These are phyloP conservation scores for Glycine tomentella DNA, from an alignment of 306 rosid genomes.

Conservation along the genomic window DNA sequence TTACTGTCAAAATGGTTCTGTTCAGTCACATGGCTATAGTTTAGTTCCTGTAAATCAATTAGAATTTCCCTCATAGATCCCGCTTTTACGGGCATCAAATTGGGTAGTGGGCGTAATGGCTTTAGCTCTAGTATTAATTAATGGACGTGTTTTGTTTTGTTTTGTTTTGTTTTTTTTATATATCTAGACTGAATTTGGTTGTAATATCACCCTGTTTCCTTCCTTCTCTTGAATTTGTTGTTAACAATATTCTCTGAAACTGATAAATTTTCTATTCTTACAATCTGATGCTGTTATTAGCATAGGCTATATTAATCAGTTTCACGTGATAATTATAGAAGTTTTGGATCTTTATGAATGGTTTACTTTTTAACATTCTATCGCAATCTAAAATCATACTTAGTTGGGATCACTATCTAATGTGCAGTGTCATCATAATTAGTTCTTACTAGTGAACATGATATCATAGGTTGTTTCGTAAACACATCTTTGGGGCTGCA, in stretches of 20 bases:
- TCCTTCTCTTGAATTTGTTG: background rate
- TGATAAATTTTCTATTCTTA: background rate
- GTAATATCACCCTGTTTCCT: background rate
- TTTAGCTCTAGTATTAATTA: no score
- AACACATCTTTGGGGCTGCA: conserved; percentile 89
- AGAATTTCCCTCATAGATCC: no score
- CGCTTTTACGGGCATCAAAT: no score
- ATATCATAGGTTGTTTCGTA: conserved; percentile 78
- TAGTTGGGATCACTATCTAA: conserved; percentile 20
- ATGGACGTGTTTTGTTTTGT: no score
- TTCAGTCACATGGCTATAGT: no score
- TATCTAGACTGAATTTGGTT: background rate
- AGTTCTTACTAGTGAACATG: conserved; percentile 27
- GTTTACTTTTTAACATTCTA: background rate
- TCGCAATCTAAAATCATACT: background rate
- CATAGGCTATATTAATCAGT: background rate
- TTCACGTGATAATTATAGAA: background rate
- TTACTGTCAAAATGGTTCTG: no score
- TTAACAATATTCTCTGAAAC: background rate
- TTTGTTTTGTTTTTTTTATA: conserved; percentile 7
- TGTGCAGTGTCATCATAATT: conserved; percentile 1
- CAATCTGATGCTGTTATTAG: conserved; percentile 1
- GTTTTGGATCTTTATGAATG: background rate
- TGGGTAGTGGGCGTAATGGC: no score
- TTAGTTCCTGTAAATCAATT: no score